These are phyloP conservation scores for Yarrowia sp. DNA, from an alignment of 805 yeast species.

Conservation along the genomic window DNA sequence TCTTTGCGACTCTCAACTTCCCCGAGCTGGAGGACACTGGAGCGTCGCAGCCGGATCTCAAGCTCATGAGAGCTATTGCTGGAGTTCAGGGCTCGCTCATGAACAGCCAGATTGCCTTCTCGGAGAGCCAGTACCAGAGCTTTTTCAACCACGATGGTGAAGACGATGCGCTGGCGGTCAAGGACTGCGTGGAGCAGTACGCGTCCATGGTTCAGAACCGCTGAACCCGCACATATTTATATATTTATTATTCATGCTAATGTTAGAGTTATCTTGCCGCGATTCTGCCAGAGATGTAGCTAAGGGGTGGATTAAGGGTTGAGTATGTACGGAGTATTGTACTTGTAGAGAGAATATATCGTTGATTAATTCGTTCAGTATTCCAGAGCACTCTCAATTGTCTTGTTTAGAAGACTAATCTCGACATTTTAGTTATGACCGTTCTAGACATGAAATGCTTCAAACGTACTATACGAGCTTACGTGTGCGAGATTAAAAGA, in stretches of 20 bases:
- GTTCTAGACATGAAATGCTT: too few relatives aligned
- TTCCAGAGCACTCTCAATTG: too few relatives aligned
- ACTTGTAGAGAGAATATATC: too few relatives aligned
- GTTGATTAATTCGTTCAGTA: too few relatives aligned
- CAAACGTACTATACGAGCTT: too few relatives aligned
- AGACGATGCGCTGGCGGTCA: neutral
- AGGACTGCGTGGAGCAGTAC: constrained; percentile 8
- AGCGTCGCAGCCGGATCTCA: neutral
- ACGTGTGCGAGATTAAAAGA: too few relatives aligned
- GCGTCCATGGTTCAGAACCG: constrained; percentile 3
- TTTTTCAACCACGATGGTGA: constrained; percentile 9
- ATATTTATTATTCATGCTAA: neutral
- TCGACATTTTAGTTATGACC: too few relatives aligned
- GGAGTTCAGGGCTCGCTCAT: neutral
- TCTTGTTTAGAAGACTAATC: too few relatives aligned
- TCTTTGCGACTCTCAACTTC: constrained; percentile 6
- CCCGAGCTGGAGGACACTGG: neutral
- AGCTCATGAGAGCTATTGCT: neutral
- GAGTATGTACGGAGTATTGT: too few relatives aligned
- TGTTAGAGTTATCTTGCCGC: neutral
- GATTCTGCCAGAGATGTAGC: too few relatives aligned
- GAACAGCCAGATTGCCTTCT: neutral
- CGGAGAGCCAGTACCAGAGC: constrained; percentile 6
- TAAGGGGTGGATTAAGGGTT: too few relatives aligned
- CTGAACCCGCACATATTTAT: constrained; percentile 4